Base-by-base conservation (phyloP, 2,329 filamentous ascomycete genomes). In the Neopestalotiopsis sp. region DNA sequence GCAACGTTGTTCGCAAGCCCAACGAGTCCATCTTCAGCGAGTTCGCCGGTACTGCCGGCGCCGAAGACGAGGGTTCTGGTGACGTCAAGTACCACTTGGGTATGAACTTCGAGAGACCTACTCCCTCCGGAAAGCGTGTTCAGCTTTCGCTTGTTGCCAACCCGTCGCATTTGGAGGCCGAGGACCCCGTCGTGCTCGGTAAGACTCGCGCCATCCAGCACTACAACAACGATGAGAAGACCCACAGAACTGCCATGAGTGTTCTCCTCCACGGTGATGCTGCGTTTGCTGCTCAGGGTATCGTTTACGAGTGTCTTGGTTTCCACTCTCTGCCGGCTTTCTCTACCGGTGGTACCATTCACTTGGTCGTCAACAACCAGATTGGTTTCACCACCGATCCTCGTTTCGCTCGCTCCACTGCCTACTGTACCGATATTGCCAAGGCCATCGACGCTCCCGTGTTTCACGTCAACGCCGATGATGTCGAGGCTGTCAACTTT, bases 1-100 rank as follows among this genome's bases (percentile, higher is more conserved):
- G 93, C 86, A 99, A 99, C 84, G 96, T 99, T 78, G 96, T 99
- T 75, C 92, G 96, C 79, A 99, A 99, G 86, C 95, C 96, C 76
- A 99, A 99, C 83, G 96, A 98, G 86, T 98, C 96, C 73, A 99
- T 99, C 83, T 99, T 99, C 87, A 97, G 93, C 80, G 96, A 99
- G 82, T 99, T 99, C 78, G 93, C 94, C 71, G 96, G 96, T 76
- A 94, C 92, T 61, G 86, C 92, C 28, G 94, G 94, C 79, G 93
- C 94, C 67, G 92, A 93, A 75, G 96, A 98, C 75, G 95, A 99
- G 84, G 96, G 96, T 70, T 98, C 96, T 69, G 96, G 96, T 77
- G 96, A 99, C 81, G 96, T 99, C 83, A 99, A 99, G 85, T 99
- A 99, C 86, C 96, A 99, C 86, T 87, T 99, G 77, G 96, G 96